Conservation (phyloP, 768 basidiomycete species). For the Psilocybe cubensis region DNA sequence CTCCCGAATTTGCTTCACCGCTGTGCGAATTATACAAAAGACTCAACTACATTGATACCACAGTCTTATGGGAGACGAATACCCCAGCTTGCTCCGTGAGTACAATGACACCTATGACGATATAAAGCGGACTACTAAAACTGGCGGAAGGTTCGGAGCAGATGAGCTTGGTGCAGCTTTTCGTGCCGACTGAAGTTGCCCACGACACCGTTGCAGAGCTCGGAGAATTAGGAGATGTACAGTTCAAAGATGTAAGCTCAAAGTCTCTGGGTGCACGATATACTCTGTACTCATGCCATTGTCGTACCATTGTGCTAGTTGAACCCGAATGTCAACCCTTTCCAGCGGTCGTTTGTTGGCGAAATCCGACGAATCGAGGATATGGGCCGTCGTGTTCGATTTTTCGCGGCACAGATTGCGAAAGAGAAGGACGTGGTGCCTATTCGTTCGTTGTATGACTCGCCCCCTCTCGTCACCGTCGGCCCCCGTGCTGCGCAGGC, state of each 20-base stretch:
- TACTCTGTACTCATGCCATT: background rate
- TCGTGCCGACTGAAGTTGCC: slow-evolving; percentile 95
- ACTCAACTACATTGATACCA: slow-evolving; percentile 6
- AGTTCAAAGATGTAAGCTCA: slow-evolving; percentile 90
- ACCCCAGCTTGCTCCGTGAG: slow-evolving; percentile 85
- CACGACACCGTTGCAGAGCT: slow-evolving; percentile 96
- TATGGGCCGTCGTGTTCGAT: slow-evolving; percentile 92
- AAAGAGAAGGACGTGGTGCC: slow-evolving; percentile 84
- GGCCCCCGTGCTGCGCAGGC: slow-evolving; percentile 93
- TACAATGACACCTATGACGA: background rate
- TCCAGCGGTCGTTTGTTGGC: slow-evolving; percentile 97
- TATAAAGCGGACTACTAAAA: slow-evolving; percentile 16
- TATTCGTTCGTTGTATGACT: slow-evolving; percentile 85
- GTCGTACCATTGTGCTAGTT: slow-evolving; percentile 54
- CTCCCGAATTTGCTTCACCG: background rate
- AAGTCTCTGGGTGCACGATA: background rate
- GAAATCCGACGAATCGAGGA: slow-evolving; percentile 96
- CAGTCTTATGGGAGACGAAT: slow-evolving; percentile 69
- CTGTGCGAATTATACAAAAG: background rate
- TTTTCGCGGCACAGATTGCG: slow-evolving; percentile 85
- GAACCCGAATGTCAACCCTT: slow-evolving; percentile 94
- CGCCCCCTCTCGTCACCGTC: slow-evolving; percentile 83
- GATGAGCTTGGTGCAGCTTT: slow-evolving; percentile 98
- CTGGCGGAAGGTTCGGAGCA: slow-evolving; percentile 80
- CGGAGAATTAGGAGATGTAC: slow-evolving; percentile 93